These are phyloP conservation scores for Fonsecaea multimorphosa DNA, from an alignment of 2,329 filamentous ascomycete species.

Conservation along the genomic window DNA sequence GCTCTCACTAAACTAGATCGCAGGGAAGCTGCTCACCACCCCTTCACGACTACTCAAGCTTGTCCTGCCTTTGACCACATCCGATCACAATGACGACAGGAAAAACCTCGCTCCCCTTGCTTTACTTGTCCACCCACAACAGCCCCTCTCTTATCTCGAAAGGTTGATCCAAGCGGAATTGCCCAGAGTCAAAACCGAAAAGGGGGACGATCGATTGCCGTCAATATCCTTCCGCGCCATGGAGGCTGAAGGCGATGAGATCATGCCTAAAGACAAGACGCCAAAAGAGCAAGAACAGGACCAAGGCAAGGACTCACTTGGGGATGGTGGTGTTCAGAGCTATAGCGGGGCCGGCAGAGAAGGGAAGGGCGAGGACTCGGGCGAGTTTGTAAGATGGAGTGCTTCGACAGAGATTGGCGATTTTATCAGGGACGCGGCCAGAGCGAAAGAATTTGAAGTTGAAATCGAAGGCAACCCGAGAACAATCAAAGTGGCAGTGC, in stretches of 20 bases:
- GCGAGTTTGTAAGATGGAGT: conserved; percentile 83
- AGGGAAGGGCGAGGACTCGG: conserved; percentile 51
- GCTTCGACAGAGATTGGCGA: conserved; percentile 89
- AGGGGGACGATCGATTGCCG: conserved; percentile 72
- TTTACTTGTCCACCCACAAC: conserved; percentile 84
- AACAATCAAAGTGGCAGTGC: conserved; percentile 79
- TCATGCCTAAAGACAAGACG: conserved; percentile 47
- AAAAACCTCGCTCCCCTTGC: conserved; percentile 83
- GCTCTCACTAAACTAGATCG: conserved; percentile 5
- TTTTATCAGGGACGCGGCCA: conserved; percentile 87
- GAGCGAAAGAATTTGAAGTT: conserved; percentile 82
- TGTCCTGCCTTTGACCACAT: conserved; percentile 73
- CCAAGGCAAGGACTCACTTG: conserved; percentile 50
- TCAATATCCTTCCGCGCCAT: conserved; percentile 80
- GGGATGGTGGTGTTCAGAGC: conserved; percentile 68
- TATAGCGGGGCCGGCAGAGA: conserved; percentile 75
- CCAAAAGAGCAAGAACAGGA: conserved; percentile 54
- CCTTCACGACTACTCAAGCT: conserved; percentile 81
- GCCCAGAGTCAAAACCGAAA: conserved; percentile 66
- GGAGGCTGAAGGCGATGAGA: conserved; percentile 69
- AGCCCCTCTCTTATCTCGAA: conserved; percentile 89
- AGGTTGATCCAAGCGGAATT: conserved; percentile 87
- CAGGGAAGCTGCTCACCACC: conserved; percentile 79
- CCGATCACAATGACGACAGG: conserved; percentile 64
- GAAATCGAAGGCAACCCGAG: conserved; percentile 73